Evolutionary conservation across 2,329 filamentous ascomycete species (phyloP).

Genomic region (Pseudodiploospora longispora): DNA sequence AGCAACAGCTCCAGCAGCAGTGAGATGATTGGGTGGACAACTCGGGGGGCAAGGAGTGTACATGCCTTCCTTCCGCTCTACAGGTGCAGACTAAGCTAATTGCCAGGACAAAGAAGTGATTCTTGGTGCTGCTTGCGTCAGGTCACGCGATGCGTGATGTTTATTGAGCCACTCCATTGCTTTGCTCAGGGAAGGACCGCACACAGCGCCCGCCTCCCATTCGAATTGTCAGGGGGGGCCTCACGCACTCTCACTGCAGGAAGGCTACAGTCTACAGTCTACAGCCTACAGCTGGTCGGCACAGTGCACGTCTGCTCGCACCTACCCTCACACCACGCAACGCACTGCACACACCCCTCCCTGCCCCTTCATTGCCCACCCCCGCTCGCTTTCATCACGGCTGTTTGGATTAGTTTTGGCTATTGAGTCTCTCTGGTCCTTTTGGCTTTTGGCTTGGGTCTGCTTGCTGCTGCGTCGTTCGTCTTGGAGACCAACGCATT

Average conservation of each 20-base stretch:
- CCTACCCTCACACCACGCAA: neutral
- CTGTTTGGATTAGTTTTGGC: neutral
- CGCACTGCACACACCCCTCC: neutral
- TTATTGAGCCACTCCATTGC: constrained; percentile 6
- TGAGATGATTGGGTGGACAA: too few species aligned
- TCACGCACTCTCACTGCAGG: too few species aligned
- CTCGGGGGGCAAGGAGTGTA: too few species aligned
- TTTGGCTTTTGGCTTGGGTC: neutral
- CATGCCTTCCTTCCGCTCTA: too few species aligned
- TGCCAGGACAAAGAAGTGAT: neutral
- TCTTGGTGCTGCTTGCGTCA: constrained; percentile 17
- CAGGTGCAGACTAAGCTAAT: too few species aligned
- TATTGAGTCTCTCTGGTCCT: neutral
- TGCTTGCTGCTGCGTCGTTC: neutral
- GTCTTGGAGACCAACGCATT: neutral
- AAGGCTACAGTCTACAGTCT: too few species aligned
- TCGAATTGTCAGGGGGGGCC: too few species aligned
- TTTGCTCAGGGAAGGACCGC: constrained; percentile 6
- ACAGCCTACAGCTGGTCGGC: too few species aligned
- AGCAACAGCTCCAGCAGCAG: too few species aligned
- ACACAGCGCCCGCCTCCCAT: neutral
- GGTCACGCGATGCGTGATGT: constrained; percentile 24
- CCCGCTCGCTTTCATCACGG: neutral
- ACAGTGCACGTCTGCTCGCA: neutral
- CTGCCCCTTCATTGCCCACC: neutral